Conservation (phyloP, 2,329 filamentous ascomycete species). For the Cytospora leucostoma region DNA sequence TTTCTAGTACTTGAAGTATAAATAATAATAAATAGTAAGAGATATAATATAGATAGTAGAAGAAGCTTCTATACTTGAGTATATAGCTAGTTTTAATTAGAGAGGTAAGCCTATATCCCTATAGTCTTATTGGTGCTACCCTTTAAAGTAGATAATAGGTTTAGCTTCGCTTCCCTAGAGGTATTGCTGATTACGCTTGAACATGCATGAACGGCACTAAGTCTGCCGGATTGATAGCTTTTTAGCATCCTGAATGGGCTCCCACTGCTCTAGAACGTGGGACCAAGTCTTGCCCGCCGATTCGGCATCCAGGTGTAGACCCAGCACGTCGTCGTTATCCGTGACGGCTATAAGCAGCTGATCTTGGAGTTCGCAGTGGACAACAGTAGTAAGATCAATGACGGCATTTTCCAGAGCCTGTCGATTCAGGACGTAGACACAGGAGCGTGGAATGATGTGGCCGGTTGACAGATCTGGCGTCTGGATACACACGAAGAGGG, state of each 20-base stretch:
- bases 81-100: no score
- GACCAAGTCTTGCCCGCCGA: background rate
- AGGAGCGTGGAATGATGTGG: slow-evolving; percentile 44
- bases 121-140: no score
- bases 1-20: no score
- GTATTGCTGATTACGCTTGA: background rate
- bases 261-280: background rate
- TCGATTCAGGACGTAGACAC: slow-evolving; percentile 74
- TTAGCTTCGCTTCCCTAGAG: background rate
- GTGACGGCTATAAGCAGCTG: background rate
- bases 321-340: background rate
- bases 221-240: background rate
- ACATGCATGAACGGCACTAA: background rate
- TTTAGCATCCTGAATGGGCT: background rate
- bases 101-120: no score
- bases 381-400: slow-evolving; percentile 61
- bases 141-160: background rate
- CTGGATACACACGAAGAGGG: slow-evolving; percentile 81
- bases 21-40: no score
- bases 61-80: no score
- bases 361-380: slow-evolving; percentile 55
- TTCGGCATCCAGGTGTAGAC: background rate
- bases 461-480: slow-evolving; percentile 41
- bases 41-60: no score
- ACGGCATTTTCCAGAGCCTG: slow-evolving; percentile 71